Percentiles rank a stretch among this genome's conserved stretches.
phyloP scores from a whole-genome alignment of 208 protist species.

The Trypanosoma mega region DNA sequence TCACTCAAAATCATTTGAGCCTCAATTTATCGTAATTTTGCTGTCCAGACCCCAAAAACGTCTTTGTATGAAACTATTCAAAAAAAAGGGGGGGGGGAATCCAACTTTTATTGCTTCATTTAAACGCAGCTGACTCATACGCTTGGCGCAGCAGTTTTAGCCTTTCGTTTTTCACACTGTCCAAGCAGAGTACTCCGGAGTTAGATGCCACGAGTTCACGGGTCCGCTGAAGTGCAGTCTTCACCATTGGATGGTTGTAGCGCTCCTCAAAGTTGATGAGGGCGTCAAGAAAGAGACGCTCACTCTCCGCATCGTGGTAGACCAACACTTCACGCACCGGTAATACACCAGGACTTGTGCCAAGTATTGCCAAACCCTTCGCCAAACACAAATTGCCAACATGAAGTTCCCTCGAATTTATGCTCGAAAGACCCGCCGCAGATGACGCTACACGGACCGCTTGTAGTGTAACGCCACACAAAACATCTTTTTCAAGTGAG shows the following conservation, averaged over 20 bases:
- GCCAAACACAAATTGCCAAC: slow-evolving; percentile 53
- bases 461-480: slow-evolving; percentile 77
- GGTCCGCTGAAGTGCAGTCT: neutral
- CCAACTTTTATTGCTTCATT: too few relatives aligned
- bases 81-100: too few relatives aligned
- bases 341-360: slow-evolving; percentile 75
- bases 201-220: too few relatives aligned
- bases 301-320: slow-evolving; percentile 22
- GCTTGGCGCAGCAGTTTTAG: too few relatives aligned
- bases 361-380: slow-evolving; percentile 63
- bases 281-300: slow-evolving; percentile 11
- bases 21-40: too few relatives aligned
- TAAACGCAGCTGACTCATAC: too few relatives aligned
- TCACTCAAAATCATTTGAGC: too few relatives aligned
- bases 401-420: slow-evolving; percentile 51
- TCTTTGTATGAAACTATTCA: too few relatives aligned
- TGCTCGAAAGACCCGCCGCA: slow-evolving; percentile 30
- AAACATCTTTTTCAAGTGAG: slow-evolving; percentile 67
- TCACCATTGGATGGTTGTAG: neutral
- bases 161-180: too few relatives aligned
- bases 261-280: neutral
- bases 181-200: too few relatives aligned
- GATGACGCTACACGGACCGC: too few relatives aligned
- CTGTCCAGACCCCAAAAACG: too few relatives aligned
- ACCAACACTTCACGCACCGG: slow-evolving; percentile 38